Conservation (phyloP, 345 rosid species). For the Hirschfeldia incana region DNA sequence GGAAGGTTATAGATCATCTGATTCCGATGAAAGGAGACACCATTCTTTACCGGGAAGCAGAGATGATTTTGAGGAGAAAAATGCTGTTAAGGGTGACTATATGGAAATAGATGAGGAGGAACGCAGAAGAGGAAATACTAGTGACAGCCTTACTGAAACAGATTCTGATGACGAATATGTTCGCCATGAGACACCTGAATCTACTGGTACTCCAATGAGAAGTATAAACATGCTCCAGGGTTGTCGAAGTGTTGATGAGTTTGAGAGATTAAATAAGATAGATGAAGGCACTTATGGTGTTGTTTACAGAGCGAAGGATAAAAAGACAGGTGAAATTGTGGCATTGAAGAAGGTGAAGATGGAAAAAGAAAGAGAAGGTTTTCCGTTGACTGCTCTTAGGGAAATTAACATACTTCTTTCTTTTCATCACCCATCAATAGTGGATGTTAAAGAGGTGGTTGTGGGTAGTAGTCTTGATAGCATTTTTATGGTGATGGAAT, state of each 20-base stretch:
- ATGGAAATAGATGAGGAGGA: conserved; percentile 73
- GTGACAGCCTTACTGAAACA: conserved; percentile 45
- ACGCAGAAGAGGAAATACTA: conserved; percentile 36
- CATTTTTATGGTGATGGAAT: conserved; percentile 99
- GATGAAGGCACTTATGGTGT: conserved; percentile 99
- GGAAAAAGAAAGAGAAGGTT: conserved; percentile 99
- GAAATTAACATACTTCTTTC: conserved; percentile 98
- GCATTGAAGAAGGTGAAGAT: conserved; percentile 99
- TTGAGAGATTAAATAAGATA: conserved; percentile 94
- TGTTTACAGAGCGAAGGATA: conserved; percentile 95
- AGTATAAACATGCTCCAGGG: conserved; percentile 94
- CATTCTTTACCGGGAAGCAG: conserved; percentile 55
- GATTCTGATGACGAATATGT: conserved; percentile 58
- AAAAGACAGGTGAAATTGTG: conserved; percentile 90
- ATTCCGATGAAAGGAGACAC: conserved; percentile 58
- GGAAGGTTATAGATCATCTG: conserved; percentile 64
- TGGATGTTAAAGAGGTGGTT: conserved; percentile 98
- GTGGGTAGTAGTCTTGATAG: conserved; percentile 94
- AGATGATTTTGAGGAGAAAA: conserved; percentile 53
- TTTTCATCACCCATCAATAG: conserved; percentile 90
- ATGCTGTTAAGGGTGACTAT: conserved; percentile 57
- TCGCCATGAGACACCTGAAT: conserved; percentile 57
- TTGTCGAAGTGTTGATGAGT: conserved; percentile 98
- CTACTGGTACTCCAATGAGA: conserved; percentile 66
- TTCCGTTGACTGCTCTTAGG: conserved; percentile 90